phyloP scores from a whole-genome alignment of 345 rosid genomes.

The Cardamine chenopodiifolia region DNA sequence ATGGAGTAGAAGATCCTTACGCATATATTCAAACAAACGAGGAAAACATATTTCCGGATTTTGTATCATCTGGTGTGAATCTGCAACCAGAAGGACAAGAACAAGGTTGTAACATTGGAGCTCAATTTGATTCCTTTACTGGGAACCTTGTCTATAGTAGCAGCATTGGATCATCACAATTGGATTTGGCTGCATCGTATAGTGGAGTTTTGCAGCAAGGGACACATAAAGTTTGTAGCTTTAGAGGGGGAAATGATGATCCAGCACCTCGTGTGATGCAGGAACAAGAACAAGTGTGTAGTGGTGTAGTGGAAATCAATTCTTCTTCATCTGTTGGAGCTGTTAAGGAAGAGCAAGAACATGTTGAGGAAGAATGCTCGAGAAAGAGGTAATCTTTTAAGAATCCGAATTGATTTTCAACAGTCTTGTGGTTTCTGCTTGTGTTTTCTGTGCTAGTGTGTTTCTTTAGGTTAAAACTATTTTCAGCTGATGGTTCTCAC shows the following conservation, averaged over 20 bases:
- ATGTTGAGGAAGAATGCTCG: conserved; percentile 36
- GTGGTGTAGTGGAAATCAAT: conserved; percentile 30
- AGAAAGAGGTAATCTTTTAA: conserved; percentile 37
- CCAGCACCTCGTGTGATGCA: background rate
- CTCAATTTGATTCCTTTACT: conserved; percentile 33
- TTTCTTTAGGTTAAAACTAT: background rate
- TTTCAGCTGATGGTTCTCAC: background rate
- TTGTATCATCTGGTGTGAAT: conserved; percentile 31
- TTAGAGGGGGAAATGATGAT: conserved; percentile 12
- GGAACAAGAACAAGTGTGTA: conserved; percentile 15
- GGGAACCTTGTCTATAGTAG: conserved; percentile 29
- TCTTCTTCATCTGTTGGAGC: conserved; percentile 43
- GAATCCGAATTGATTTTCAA: conserved; percentile 10
- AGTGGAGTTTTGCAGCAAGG: conserved; percentile 35
- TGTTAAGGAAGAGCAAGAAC: conserved; percentile 40
- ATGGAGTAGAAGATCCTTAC: conserved; percentile 37
- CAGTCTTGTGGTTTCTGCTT: background rate
- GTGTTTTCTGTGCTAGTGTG: too few relatives aligned
- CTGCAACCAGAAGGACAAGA: conserved; percentile 15
- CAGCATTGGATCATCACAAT: conserved; percentile 35
- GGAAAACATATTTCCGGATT: conserved; percentile 24
- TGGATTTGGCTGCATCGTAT: conserved; percentile 31
- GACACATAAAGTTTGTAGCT: conserved; percentile 11
- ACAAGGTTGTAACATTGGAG: conserved; percentile 26
- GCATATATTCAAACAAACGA: conserved; percentile 25